A percentile compares a stretch with the other conserved stretches of the same genome.
Evolutionary conservation across 108 stramenopile species (phyloP).

Genomic region (Discostella pseudostelligera): DNA sequence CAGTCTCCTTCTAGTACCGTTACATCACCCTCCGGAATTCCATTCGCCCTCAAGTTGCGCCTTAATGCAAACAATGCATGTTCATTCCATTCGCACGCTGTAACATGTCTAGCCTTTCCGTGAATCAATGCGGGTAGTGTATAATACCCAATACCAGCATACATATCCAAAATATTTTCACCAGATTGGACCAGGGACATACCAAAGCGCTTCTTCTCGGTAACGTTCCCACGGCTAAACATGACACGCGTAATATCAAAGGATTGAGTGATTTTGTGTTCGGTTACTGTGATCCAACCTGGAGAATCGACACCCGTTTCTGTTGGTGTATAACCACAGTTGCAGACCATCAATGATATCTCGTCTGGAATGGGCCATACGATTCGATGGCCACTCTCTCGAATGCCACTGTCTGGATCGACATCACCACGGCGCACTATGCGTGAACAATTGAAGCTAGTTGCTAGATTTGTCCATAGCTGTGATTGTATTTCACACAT

Average conservation of each 20-base stretch:
- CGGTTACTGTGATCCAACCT: conserved; percentile 91
- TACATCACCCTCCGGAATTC: conserved; percentile 55
- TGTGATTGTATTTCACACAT: conserved; percentile 22
- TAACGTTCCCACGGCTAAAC: conserved; percentile 93
- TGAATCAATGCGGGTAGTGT: conserved; percentile 85
- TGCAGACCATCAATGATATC: conserved; percentile 9
- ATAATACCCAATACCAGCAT: conserved; percentile 97
- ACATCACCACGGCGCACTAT: conserved; percentile 76
- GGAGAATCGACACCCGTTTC: conserved; percentile 50
- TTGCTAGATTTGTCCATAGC: conserved; percentile 60
- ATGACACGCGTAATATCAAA: conserved; percentile 93
- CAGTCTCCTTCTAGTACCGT: conserved; percentile 84
- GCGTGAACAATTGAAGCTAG: conserved; percentile 42
- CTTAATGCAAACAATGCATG: conserved; percentile 73
- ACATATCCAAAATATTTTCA: conserved; percentile 90
- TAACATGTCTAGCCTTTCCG: conserved; percentile 68
- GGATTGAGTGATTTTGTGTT: conserved; percentile 85
- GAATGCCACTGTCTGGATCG: conserved; percentile 68
- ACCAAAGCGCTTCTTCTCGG: conserved; percentile 92
- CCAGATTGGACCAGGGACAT: conserved; percentile 55
- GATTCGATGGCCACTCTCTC: conserved; percentile 74
- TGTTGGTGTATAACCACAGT: conserved; percentile 26
- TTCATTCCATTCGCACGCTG: conserved; percentile 93
- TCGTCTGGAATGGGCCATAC: conserved; percentile 54
- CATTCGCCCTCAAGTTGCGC: conserved; percentile 79